phyloP scores from a whole-genome alignment of 192 early-diverging fungal species.

The Lobulomyces angularis region DNA sequence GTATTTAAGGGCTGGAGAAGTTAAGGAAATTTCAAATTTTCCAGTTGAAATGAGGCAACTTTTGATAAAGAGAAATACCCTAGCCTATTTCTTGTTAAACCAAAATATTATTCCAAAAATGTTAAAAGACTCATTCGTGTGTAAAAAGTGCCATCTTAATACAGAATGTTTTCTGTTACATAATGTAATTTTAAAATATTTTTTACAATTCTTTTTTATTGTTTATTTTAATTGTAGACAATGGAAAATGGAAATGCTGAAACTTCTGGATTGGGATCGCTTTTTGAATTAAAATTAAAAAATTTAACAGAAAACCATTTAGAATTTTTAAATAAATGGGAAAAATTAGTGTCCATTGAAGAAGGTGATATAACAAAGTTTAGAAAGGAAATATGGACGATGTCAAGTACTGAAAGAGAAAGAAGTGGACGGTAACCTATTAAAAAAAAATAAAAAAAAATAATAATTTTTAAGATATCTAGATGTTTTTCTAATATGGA shows the following conservation, averaged over 20 bases:
- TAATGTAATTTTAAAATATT: constrained; percentile 8
- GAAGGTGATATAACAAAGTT: constrained; percentile 48
- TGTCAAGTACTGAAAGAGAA: constrained; percentile 36
- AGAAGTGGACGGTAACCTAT: constrained; percentile 9
- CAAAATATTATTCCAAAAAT: constrained; percentile 51
- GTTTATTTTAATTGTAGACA: constrained; percentile 10
- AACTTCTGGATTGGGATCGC: constrained; percentile 26
- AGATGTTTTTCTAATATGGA: constrained; percentile 28
- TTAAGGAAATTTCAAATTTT: constrained; percentile 44
- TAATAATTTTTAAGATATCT: not conserved
- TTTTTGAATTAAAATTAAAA: constrained; percentile 51
- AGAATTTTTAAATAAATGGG: constrained; percentile 70
- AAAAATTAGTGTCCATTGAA: constrained; percentile 57
- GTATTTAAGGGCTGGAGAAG: constrained; percentile 60
- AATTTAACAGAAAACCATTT: constrained; percentile 47
- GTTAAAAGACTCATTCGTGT: constrained; percentile 45
- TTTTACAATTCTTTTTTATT: constrained; percentile 5
- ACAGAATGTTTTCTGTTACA: constrained; percentile 62
- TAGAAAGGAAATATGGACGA: constrained; percentile 59
- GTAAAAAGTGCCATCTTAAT: constrained; percentile 52
- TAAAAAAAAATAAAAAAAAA: constrained; percentile 7
- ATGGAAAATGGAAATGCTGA: constrained; percentile 52
- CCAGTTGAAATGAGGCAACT: constrained; percentile 59
- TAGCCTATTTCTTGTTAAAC: constrained; percentile 43
- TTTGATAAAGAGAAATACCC: constrained; percentile 59